phyloP scores from a whole-genome alignment of 352 stramenopile species.

The Phytophthora pistaciae region DNA sequence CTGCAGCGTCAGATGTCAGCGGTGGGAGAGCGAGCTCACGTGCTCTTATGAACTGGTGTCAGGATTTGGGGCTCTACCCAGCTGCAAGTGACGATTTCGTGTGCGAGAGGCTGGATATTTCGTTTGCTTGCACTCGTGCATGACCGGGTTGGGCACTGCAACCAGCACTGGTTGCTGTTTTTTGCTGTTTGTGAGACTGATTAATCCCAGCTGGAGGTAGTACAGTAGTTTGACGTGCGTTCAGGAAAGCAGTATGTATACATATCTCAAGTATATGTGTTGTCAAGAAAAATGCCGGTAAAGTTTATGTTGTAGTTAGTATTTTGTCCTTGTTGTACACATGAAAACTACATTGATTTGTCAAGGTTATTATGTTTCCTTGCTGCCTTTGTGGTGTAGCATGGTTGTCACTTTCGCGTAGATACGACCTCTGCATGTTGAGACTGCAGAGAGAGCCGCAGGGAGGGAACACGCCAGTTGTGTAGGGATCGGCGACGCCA shows the following conservation, averaged over 20 bases:
- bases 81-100: conserved; percentile 4
- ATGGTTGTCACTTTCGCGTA: conserved; percentile 6
- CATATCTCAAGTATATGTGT: no score
- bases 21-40: conserved; percentile 16
- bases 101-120: conserved; percentile 27
- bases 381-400: not conserved
- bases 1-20: not conserved
- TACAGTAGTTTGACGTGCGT: not conserved
- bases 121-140: conserved; percentile 10
- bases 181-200: conserved; percentile 35
- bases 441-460: conserved; percentile 15
- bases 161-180: not conserved
- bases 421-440: conserved; percentile 18
- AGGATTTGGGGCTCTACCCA: conserved; percentile 14
- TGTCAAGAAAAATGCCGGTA: no score
- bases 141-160: not conserved
- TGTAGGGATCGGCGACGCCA: conserved; percentile 6
- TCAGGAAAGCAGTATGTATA: no score
- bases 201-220: conserved; percentile 23
- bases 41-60: conserved; percentile 15
- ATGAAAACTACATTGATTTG: no score
- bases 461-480: conserved; percentile 11
- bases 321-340: no score
- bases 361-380: no score
- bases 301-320: no score